Evolutionary conservation across 352 stramenopile species (phyloP), one percentile per base, ranked within the genome.

Genomic region (Phytophthora sp.): DNA sequence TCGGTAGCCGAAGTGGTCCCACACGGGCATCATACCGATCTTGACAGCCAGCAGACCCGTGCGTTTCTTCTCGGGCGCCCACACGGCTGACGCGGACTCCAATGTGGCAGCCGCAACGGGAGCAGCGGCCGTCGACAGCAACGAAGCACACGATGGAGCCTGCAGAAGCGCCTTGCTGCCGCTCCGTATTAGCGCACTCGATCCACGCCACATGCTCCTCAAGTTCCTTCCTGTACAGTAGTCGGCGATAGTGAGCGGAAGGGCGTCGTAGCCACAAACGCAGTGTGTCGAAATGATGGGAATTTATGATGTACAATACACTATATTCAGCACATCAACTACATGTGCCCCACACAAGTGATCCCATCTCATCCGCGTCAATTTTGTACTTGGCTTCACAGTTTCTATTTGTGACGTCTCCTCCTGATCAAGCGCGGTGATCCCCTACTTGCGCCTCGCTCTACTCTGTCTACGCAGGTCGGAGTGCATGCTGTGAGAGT

Each of bases 21-120:
- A 99, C 30, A 99, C 81, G 11, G 94, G 93, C 81, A 99, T 97
- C 95, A 99, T 99, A n/a, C 98, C 98, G 35, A 99, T 84, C 82
- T 99, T 99, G 68, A 99, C 81, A 42, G 91, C 93, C 42, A 98
- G 66, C 51, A 97, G 69, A 4, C 91, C 92, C 57, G 88, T 94
- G 65, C 92, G 86, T 76, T 94, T 94, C 67, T 95, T 93, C 69
- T 93, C 86, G 11, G 77, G 77, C 49, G 74, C 75, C 86, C 84
- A 94, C 16, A 74, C 73, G 47, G 79, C 81, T 26, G 29, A 23
- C 45, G 59, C 65, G 9, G 42, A 46, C 8, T 33, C 46, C 2
- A 63, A 41, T 8, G 65, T 18, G 0, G 60, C 36, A n/a, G 61
- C 24, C 1, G 39, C 39, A 24, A 59, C n/a, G 0, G 63, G 20